A percentile compares a stretch with the other conserved stretches of the same genome.
phyloP scores from a whole-genome alignment of 2,329 filamentous ascomycete genomes.

The Xylariaceae sp. region DNA sequence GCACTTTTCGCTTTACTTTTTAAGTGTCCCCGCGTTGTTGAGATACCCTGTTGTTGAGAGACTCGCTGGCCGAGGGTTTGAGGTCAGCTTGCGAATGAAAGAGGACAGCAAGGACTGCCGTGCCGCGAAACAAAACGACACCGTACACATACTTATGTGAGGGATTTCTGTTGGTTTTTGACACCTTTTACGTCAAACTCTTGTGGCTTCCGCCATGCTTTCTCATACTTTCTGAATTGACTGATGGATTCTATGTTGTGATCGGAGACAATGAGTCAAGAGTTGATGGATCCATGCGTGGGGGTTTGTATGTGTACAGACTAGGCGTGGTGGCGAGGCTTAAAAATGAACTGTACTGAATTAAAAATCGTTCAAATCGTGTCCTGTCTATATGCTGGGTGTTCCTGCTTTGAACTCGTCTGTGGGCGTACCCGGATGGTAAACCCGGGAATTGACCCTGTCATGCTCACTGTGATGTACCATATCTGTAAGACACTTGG shows the following conservation, averaged over 20 bases:
- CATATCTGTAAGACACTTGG: background rate
- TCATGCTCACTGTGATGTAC: background rate
- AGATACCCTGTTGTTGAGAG: constrained; percentile 29
- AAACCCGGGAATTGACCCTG: too few species aligned
- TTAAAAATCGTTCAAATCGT: background rate
- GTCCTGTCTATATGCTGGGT: background rate
- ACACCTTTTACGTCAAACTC: constrained; percentile 10
- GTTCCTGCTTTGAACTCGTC: background rate
- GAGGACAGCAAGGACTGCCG: constrained; percentile 15
- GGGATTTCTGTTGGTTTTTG: constrained; percentile 22
- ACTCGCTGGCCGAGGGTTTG: constrained; percentile 24
- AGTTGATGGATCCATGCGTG: constrained; percentile 10
- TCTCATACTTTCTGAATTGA: constrained; percentile 17
- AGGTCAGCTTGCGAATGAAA: constrained; percentile 17
- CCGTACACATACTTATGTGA: constrained; percentile 10
- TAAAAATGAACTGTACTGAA: background rate
- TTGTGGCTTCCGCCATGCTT: constrained; percentile 18
- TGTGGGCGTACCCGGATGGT: background rate
- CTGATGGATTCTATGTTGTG: constrained; percentile 12
- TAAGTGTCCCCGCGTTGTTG: constrained; percentile 22
- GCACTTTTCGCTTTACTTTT: constrained; percentile 12
- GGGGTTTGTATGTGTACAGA: constrained; percentile 10
- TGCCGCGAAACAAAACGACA: constrained; percentile 16
- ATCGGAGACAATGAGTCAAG: constrained; percentile 9
- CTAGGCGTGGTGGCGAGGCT: too few species aligned